These are phyloP conservation scores for Penicillium macrosclerotiorum DNA, from an alignment of 495 filamentous ascomycete genomes.

Conservation along the genomic window DNA sequence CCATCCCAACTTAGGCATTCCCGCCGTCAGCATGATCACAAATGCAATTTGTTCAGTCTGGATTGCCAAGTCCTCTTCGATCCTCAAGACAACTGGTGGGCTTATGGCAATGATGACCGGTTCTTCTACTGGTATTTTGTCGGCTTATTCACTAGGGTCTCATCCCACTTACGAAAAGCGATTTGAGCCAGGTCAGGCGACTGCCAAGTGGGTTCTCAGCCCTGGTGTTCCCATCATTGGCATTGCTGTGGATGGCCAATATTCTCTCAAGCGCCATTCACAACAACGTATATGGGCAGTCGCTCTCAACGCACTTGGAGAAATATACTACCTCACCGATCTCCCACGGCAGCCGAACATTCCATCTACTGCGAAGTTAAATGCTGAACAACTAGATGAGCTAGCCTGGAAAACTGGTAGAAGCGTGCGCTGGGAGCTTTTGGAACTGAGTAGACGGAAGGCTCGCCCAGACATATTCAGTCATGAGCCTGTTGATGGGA, in stretches of 20 bases:
- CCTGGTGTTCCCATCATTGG: constrained; percentile 90
- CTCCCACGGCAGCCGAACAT: constrained; percentile 50
- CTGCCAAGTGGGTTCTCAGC: constrained; percentile 82
- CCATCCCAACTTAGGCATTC: constrained; percentile 62
- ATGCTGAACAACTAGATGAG: constrained; percentile 50
- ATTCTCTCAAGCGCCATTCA: constrained; percentile 63
- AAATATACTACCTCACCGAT: constrained; percentile 79
- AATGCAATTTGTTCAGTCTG: constrained; percentile 76
- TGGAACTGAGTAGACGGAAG: constrained; percentile 70
- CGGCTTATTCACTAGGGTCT: constrained; percentile 73
- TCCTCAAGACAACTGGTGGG: constrained; percentile 72
- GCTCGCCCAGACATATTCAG: constrained; percentile 70
- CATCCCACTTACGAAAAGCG: constrained; percentile 64
- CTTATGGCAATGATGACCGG: constrained; percentile 80
- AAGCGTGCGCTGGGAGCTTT: constrained; percentile 72
- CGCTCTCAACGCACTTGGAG: constrained; percentile 85
- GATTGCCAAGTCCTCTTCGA: constrained; percentile 79
- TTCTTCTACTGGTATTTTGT: constrained; percentile 82
- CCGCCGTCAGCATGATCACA: constrained; percentile 56
- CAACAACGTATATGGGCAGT: constrained; percentile 79
- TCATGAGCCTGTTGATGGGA: constrained; percentile 57
- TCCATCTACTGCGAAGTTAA: constrained; percentile 26
- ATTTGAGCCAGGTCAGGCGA: constrained; percentile 70
- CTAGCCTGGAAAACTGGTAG: constrained; percentile 79
- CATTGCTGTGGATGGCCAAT: constrained; percentile 81